Percentiles rank a stretch among this genome's conserved stretches.
These are phyloP conservation scores for Nicotiana paniculata DNA, from an alignment of 257 asterid genomes.

Conservation along the genomic window DNA sequence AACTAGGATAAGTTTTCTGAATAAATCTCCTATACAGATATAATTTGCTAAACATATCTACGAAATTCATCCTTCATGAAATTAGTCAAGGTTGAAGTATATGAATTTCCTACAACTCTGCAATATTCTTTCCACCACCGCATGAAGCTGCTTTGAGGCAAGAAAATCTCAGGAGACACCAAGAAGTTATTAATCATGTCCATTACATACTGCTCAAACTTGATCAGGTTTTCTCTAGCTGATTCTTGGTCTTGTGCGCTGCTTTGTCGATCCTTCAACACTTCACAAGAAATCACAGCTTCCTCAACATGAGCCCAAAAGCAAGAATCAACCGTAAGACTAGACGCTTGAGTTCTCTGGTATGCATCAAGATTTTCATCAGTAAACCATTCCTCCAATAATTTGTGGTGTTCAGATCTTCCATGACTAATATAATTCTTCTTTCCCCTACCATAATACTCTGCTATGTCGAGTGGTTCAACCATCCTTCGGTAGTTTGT, in stretches of 20 bases:
- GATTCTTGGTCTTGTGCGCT: constrained; percentile 1
- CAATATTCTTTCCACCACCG: constrained; percentile 24
- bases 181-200: constrained; percentile 15
- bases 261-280: constrained; percentile 15
- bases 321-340: constrained; percentile 29
- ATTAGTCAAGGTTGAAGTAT: constrained; percentile 1
- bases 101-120: background rate
- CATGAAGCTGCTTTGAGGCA: constrained; percentile 24
- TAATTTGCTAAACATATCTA: constrained; percentile 5
- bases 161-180: constrained; percentile 21
- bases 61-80: background rate
- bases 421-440: constrained; percentile 13
- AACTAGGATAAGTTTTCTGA: background rate
- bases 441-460: constrained; percentile 20
- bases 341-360: constrained; percentile 15
- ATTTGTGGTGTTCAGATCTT: constrained; percentile 21
- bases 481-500: constrained; percentile 28
- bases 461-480: constrained; percentile 35
- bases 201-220: constrained; percentile 24
- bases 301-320: constrained; percentile 40
- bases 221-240: constrained; percentile 8
- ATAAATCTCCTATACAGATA: background rate
- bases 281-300: constrained; percentile 20
- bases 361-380: background rate
- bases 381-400: constrained; percentile 20